Base-by-base conservation (phyloP, 2,329 filamentous ascomycete genomes). In the Cordyceps javanica region DNA sequence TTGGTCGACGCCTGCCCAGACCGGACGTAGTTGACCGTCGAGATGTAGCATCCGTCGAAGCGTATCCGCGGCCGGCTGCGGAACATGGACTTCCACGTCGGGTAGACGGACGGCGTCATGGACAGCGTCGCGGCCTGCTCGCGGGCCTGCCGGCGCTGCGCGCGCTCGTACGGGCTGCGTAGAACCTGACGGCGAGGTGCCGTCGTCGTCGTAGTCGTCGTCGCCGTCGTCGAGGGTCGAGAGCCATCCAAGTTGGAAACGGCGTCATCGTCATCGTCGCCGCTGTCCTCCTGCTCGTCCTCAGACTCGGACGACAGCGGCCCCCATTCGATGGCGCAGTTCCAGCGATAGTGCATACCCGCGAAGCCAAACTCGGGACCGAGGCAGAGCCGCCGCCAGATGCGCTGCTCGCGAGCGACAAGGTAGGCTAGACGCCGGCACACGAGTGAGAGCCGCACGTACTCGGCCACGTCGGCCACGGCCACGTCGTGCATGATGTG, bases 31-130 rank as follows among this genome's bases (percentile, higher is more conserved):
- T 97, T 97, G 59, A 96, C 91, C 0, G 93, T 97, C 71, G 86
- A 90, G 72, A 99, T 97, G 75, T 99, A 99, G 73, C 91, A 89
- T 26, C 94, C 94, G 66, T 94, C 94, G 78, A 96, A 99, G 59
- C 94, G 90, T 60, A 97, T 81, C 44, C 94, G 87, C 2, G 94
- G 93, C 14, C 91, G 88, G 5, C 78, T 77, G 39, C 88, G 89
- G 75, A 96, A 96, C 76, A 96, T 90, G 55, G 76, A 72, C 66
- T 82, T 75, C 82, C 83, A 87, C 2, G 81, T 72, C 3, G 72
- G 67, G 65, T 85, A 86, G 0, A 73, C 65, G 3, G 68, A 67
- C 1, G 72, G 72, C 23, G 77, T 69, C 32, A 83, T 71, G 3
- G 73, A 68, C 19, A 70, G 62, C 0, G 78, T 80, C 7, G 68